Percentiles rank a stretch among this genome's conserved stretches.
Conservation (phyloP, 352 stramenopile genomes). For the Pythium scleroteichum region DNA sequence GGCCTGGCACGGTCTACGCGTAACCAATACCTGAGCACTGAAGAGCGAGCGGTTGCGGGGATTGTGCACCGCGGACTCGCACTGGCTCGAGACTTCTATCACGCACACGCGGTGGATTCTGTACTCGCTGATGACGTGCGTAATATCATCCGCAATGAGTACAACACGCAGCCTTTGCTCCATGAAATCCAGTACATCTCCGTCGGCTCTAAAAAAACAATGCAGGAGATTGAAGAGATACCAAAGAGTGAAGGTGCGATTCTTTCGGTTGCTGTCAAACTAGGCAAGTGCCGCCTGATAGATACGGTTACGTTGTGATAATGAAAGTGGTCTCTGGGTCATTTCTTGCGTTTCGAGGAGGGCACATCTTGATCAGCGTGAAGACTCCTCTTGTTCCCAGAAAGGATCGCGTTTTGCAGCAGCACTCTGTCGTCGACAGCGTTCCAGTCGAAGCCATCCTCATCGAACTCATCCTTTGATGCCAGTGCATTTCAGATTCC, state of each 20-base stretch:
- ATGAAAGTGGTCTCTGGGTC: neutral
- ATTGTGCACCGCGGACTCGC: slow-evolving; percentile 88
- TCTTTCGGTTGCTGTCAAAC: slow-evolving; percentile 94
- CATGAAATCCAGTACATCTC: slow-evolving; percentile 96
- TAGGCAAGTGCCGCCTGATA: slow-evolving; percentile 97
- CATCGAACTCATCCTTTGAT: slow-evolving; percentile 39
- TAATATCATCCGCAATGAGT: slow-evolving; percentile 48
- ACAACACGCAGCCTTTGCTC: slow-evolving; percentile 89
- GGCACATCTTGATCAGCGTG: neutral
- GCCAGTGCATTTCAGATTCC: too few species aligned
- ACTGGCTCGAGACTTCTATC: slow-evolving; percentile 51
- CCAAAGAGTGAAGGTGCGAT: slow-evolving; percentile 71
- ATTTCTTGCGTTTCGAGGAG: slow-evolving; percentile 20
- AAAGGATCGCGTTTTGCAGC: slow-evolving; percentile 1
- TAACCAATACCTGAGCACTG: slow-evolving; percentile 96
- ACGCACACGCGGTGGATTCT: slow-evolving; percentile 22
- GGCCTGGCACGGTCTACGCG: slow-evolving; percentile 97
- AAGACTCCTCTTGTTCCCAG: slow-evolving; percentile 12
- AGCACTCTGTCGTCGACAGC: slow-evolving; percentile 43
- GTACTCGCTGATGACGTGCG: slow-evolving; percentile 44
- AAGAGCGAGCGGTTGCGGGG: slow-evolving; percentile 86
- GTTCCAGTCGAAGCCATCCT: slow-evolving; percentile 68
- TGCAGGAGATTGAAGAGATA: slow-evolving; percentile 91
- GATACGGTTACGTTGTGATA: slow-evolving; percentile 93
- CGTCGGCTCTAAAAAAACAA: slow-evolving; percentile 93